Evolutionary conservation across 2,329 filamentous ascomycete genomes (phyloP), one percentile per base, ranked within the genome.

Genomic region (Exophiala mesophila): DNA sequence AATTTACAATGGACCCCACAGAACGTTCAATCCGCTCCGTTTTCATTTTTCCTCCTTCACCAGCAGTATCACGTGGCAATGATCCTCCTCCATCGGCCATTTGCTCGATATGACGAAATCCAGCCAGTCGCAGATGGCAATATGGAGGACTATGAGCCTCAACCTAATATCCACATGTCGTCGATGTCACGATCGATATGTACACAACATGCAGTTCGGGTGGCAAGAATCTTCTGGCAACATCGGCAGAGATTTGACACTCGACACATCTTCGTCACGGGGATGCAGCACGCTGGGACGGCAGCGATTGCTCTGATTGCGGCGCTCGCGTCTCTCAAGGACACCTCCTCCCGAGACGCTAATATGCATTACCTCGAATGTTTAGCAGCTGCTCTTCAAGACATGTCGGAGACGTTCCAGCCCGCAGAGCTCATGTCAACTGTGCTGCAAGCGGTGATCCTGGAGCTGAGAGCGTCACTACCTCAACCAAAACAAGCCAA

Each of bases 241-340:
- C 34, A 42, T 34, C 32, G 39, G 5, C 33, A 36, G 21, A 28
- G 33, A 21, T 46, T 38, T 37, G 32, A 42, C 9, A 38, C 33
- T 13, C 29, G 21, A 21, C 21, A 37, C 13, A 42, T 46, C 10
- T 46, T 37, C 28, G 33, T 46, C 19, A 46, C 39, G 7, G 44
- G 39, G 24, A 15, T 46, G 20, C 39, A 46, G n/a, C 44, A 46
- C 15, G 44, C 44, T 20, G 73, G 73, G 3, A 76, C 73, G 2
- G 72, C 74, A 7, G 72, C 72, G 3, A 72, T 73, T 2, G 74
- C 74, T 0, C 60, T 78, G 28, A 69, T 77, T 26, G 74, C 73
- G 2, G 73, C 39, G 50, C 63, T 32, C 59, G 62, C 5, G 59
- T 63, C 48, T 57, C 63, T 48, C 10, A 65, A 65, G 51, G 64